Base-by-base conservation (phyloP, 805 yeast genomes). In the Candida golubevii region DNA sequence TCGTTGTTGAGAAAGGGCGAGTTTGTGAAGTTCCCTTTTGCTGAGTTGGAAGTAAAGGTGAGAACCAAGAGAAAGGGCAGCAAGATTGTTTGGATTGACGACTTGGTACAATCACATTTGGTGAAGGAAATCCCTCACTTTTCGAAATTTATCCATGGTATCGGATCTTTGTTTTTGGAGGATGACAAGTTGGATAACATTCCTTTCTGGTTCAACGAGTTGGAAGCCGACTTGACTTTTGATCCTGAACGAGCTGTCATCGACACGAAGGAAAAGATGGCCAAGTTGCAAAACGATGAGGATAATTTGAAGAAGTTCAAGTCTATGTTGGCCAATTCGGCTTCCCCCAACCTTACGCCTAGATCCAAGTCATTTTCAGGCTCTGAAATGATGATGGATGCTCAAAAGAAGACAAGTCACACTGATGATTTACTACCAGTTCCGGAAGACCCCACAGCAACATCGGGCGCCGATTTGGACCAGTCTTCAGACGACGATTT, bases 81-180 rank as follows among this genome's bases (percentile, higher is more conserved):
- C 65, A 83, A 73, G 64, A 44, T 74, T 38, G 71, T 76, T 45
- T 91, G 99, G 99, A 78, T 93, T 50, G 83, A 82, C 54, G 99
- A 91, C 51, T 76, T 91, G 57, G 83, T 88, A 28, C 80, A 82
- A 45, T 51, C 57, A 11, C 90, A 88, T 59, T 72, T 91, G 55
- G 96, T 89, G 38, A 89, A 88, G 61, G 97, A 89, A 63, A 90
- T 91, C 48, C 97, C 97, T 44, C 86, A 87, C 58, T 91, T 91
- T 59, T 87, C 96, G 41, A 88, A 89, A 66, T 91, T 86, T 61
- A 77, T 91, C 54, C 99, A 91, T 62, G 98, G 98, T 67, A 80
- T 89, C 46, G 89, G 97, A 6, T 76, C 88, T 2, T 74, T 91
- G 50, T 91, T 83, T 60, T 79, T 88, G 42, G 98, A 91, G 60